A percentile compares a stretch with the other conserved stretches of the same genome.
Evolutionary conservation across 1,139 yeast genomes (phyloP).

Genomic region (Yamadazyma aaseri): DNA sequence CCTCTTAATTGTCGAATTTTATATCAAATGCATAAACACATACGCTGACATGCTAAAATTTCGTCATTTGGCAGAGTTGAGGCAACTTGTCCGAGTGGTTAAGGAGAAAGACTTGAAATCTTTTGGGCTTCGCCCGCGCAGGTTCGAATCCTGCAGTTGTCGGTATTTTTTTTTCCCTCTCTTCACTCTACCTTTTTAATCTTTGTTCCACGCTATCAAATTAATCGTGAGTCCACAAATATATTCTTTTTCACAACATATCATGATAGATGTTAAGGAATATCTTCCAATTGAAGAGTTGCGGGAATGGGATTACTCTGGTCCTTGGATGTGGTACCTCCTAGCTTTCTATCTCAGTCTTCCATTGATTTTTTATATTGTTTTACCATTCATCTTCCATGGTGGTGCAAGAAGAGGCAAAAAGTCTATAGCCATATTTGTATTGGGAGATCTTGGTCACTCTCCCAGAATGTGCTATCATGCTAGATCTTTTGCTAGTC

Average conservation of each 20-base stretch:
- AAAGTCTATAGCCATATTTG: conserved; percentile 65
- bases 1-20: no score
- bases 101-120: conserved; percentile 59
- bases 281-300: conserved; percentile 5
- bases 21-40: no score
- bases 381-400: conserved; percentile 32
- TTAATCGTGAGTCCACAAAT: no score
- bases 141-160: conserved; percentile 61
- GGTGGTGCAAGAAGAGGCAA: conserved; percentile 22
- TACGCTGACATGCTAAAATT: no score
- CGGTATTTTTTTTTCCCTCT: conserved; percentile 29
- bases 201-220: no score
- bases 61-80: no score
- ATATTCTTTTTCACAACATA: no score
- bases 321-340: conserved; percentile 41
- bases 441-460: conserved; percentile 91
- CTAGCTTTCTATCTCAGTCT: conserved; percentile 33
- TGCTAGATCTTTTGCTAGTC: conserved; percentile 70
- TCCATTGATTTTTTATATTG: conserved; percentile 35
- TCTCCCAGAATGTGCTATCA: conserved; percentile 96
- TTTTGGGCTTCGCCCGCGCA: conserved; percentile 61
- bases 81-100: conserved; percentile 60
- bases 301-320: conserved; percentile 15
- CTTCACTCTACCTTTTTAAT: conserved; percentile 1
- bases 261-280: conserved; percentile 8